These are phyloP conservation scores for Skeletonema marinoi DNA, from an alignment of 108 stramenopile species.

Conservation along the genomic window DNA sequence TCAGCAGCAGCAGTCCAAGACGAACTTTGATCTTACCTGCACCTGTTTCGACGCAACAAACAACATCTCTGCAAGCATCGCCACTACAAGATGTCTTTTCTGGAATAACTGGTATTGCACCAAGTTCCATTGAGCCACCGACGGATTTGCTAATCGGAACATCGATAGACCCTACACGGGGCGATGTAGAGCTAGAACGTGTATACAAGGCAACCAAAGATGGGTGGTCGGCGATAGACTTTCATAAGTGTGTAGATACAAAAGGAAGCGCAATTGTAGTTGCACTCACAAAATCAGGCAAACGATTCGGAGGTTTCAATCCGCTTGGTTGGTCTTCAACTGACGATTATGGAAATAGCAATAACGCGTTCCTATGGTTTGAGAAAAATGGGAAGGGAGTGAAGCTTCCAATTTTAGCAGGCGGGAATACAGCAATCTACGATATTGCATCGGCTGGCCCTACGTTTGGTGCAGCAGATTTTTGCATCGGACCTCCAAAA, in stretches of 20 bases:
- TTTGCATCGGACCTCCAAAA: slow-evolving; percentile 68
- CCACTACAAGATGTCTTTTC: slow-evolving; percentile 34
- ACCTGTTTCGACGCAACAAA: not conserved
- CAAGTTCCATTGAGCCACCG: slow-evolving; percentile 35
- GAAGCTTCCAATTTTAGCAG: slow-evolving; percentile 56
- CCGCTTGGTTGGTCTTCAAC: slow-evolving; percentile 77
- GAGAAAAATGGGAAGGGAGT: slow-evolving; percentile 26
- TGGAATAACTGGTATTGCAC: slow-evolving; percentile 37
- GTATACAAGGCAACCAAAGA: slow-evolving; percentile 65
- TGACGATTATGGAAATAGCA: slow-evolving; percentile 73
- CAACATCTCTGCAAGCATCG: slow-evolving; percentile 9
- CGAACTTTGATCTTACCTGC: not conserved
- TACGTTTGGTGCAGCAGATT: slow-evolving; percentile 73
- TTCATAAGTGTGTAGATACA: slow-evolving; percentile 72
- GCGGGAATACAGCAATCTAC: slow-evolving; percentile 78
- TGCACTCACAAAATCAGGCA: slow-evolving; percentile 49
- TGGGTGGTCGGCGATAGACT: slow-evolving; percentile 79
- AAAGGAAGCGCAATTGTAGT: slow-evolving; percentile 78
- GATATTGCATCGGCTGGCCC: slow-evolving; percentile 84
- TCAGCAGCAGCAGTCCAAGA: not conserved
- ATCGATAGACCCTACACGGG: slow-evolving; percentile 41
- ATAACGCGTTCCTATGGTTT: slow-evolving; percentile 79
- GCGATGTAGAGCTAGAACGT: slow-evolving; percentile 39
- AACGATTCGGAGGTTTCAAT: slow-evolving; percentile 76
- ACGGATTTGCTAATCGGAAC: slow-evolving; percentile 34